Evolutionary conservation across 2,329 filamentous ascomycete genomes (phyloP).

Genomic region (Calonectria henricotiae): DNA sequence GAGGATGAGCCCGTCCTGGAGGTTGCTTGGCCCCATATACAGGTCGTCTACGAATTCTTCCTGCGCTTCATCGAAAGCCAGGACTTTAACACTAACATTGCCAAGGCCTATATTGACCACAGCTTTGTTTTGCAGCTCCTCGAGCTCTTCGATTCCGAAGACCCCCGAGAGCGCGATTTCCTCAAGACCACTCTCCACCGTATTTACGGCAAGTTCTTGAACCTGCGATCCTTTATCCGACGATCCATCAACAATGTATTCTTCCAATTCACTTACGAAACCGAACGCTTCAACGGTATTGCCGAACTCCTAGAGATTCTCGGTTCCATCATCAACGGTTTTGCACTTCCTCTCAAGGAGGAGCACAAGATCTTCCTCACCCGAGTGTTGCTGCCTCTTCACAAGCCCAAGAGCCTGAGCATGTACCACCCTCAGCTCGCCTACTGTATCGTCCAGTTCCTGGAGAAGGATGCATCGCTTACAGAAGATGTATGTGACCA

Average conservation of each 20-base stretch:
- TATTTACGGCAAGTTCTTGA: slow-evolving; percentile 99
- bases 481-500: slow-evolving; percentile 86
- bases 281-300: slow-evolving; percentile 98
- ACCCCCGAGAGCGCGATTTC: slow-evolving; percentile 96
- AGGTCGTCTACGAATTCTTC: slow-evolving; percentile 99
- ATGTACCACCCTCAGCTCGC: slow-evolving; percentile 99
- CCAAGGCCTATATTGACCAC: slow-evolving; percentile 98
- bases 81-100: slow-evolving; percentile 99
- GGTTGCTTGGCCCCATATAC: slow-evolving; percentile 99
- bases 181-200: slow-evolving; percentile 97
- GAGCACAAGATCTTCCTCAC: slow-evolving; percentile 99
- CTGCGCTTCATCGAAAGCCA: slow-evolving; percentile 98
- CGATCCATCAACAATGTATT: slow-evolving; percentile 99
- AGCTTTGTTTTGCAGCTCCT: slow-evolving; percentile 96
- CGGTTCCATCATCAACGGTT: slow-evolving; percentile 99
- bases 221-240: slow-evolving; percentile 95
- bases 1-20: slow-evolving; percentile 98
- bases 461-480: slow-evolving; percentile 96
- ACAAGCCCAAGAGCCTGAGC: slow-evolving; percentile 99
- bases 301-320: slow-evolving; percentile 97
- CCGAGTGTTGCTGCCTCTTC: slow-evolving; percentile 90
- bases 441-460: slow-evolving; percentile 98
- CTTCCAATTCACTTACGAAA: slow-evolving; percentile 99
- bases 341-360: slow-evolving; percentile 95
- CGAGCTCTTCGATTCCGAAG: slow-evolving; percentile 98